phyloP scores from a whole-genome alignment of 176 grass and related monocot genomes.

The Carex kokanica region DNA sequence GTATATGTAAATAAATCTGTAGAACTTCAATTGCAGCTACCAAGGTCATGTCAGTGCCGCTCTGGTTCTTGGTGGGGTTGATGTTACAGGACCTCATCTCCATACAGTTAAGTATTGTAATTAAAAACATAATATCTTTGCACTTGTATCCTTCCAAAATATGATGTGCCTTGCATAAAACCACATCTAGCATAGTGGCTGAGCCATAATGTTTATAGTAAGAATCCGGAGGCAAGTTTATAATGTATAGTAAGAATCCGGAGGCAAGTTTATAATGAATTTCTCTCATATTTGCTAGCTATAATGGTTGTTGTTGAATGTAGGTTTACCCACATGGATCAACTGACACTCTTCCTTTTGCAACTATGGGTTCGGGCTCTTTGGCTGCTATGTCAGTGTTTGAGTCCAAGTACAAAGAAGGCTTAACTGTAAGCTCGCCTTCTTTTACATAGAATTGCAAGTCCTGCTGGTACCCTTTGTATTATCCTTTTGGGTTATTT shows the following conservation, averaged over 20 bases:
- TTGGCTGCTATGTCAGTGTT: slow-evolving; percentile 94
- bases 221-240: too few species aligned
- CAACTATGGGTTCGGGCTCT: slow-evolving; percentile 99
- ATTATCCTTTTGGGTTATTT: not conserved
- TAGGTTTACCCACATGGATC: slow-evolving; percentile 96
- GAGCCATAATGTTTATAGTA: not conserved
- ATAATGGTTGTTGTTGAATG: not conserved
- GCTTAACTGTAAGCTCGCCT: slow-evolving; percentile 67
- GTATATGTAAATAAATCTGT: not conserved
- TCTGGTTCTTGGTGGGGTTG: slow-evolving; percentile 83
- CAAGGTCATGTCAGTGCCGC: slow-evolving; percentile 92
- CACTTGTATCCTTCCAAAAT: not conserved
- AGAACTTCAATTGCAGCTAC: slow-evolving; percentile 43
- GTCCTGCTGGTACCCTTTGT: not conserved
- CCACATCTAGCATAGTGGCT: too few species aligned
- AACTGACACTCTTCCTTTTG: slow-evolving; percentile 94
- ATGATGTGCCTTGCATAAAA: not conserved
- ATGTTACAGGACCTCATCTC: slow-evolving; percentile 83
- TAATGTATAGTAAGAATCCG: not conserved
- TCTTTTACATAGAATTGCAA: not conserved
- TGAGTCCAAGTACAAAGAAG: slow-evolving; percentile 84
- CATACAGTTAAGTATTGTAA: slow-evolving; percentile 55
- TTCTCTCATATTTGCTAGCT: not conserved
- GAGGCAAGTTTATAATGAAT: not conserved
- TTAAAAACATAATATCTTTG: not conserved